Base-by-base conservation (phyloP, 2,329 filamentous ascomycete genomes). In the Colletotrichum abscissum region DNA sequence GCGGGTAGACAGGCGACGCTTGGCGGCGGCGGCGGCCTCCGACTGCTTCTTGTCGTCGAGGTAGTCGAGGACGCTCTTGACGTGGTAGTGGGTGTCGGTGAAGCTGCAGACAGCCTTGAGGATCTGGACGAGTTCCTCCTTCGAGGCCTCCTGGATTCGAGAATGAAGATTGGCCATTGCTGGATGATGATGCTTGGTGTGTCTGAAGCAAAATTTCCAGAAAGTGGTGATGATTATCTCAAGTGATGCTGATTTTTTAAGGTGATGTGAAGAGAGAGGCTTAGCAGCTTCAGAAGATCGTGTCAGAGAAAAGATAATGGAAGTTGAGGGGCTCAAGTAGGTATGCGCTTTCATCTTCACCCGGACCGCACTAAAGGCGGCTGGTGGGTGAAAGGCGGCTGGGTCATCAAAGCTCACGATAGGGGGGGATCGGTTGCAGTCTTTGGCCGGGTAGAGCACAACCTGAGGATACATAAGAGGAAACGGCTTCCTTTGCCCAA, bases 101-200 rank as follows among this genome's bases (percentile, higher is more conserved):
- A 65, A 24, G 42, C 54, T 26, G 54, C 42, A 42, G 33, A 56
- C 46, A 19, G 70, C 54, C 28, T 26, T 38, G 35, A 73, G 33
- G 11, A 70, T 38, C 59, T 70, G 54, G 26, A 52, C 30, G 4
- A 73, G 67, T 14, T 70, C 55, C 12, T 73, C 67, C 33, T 62
- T 73, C 22, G 67, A 59, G 26, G 59, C 60, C 33, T 55, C 54
- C 12, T 33, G 54, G 26, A 73, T 38, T 30, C 52, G 55, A 22
- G 42, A 28, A 16, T 54, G 9, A 11, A 68, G 19, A 8, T 42
- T 22, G 14, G 66, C 24, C 66, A 71, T 71, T 22, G 14, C 14
- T 9, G 19, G 52, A 38, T 4, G 49, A 38, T 22, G 30, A 26
- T 38, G 30, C 38, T 54, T 3, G 22, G 26, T 33, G 19, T 42